A percentile compares a stretch with the other conserved stretches of the same genome.
These are phyloP conservation scores for Phytophthora brassicae DNA, from an alignment of 352 stramenopile species.

Conservation along the genomic window DNA sequence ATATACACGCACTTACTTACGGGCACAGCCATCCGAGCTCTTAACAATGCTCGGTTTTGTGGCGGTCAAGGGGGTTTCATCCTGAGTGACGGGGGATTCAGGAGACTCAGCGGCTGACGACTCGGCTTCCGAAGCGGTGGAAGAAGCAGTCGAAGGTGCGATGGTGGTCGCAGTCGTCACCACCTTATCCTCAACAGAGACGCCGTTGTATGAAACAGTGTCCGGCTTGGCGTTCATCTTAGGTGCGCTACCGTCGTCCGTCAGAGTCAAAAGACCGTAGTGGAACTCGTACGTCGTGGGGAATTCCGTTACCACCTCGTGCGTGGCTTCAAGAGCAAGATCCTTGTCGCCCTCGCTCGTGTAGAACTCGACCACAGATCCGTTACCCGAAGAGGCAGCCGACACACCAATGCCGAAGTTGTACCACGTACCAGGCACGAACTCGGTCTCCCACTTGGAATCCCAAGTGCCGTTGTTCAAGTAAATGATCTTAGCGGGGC, in stretches of 20 bases:
- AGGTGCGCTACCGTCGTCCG: constrained; percentile 36
- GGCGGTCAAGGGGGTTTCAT: not conserved
- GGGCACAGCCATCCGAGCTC: constrained; percentile 12
- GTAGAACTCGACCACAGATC: constrained; percentile 47
- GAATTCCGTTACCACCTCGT: constrained; percentile 28
- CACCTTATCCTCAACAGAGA: constrained; percentile 37
- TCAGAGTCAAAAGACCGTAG: constrained; percentile 47
- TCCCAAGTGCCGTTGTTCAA: constrained; percentile 44
- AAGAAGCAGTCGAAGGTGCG: constrained; percentile 24
- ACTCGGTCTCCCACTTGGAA: constrained; percentile 52
- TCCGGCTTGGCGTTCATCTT: constrained; percentile 43
- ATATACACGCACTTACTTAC: constrained; percentile 9
- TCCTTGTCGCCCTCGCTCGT: constrained; percentile 43
- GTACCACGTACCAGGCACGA: constrained; percentile 56
- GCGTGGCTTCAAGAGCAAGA: constrained; percentile 38
- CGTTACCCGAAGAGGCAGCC: constrained; percentile 19
- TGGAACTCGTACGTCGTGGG: constrained; percentile 43
- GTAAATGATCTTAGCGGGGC: constrained; percentile 54
- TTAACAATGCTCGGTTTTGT: constrained; percentile 10
- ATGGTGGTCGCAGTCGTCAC: constrained; percentile 26
- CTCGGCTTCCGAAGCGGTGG: not conserved
- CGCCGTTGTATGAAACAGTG: constrained; percentile 46
- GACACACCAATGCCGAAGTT: constrained; percentile 61
- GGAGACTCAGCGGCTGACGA: constrained; percentile 10
- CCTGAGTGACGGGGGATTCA: constrained; percentile 1